phyloP scores from a whole-genome alignment of 2,329 filamentous ascomycete species.

The Colletotrichum acutatum region DNA sequence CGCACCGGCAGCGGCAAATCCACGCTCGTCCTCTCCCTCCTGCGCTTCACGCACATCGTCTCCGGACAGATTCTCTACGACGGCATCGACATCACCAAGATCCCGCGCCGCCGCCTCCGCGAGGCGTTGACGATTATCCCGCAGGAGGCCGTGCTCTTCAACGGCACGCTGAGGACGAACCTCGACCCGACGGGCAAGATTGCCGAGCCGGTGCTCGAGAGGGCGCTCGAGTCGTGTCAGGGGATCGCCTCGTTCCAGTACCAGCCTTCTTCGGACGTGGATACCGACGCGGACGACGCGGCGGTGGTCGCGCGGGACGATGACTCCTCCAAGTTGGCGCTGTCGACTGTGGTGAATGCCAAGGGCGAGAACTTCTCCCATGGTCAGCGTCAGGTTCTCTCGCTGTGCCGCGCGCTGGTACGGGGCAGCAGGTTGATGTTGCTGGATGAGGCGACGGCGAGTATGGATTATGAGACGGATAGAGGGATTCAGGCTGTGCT shows the following conservation, averaged over 20 bases:
- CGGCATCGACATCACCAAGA: conserved; percentile 64
- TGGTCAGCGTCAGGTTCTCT: conserved; percentile 68
- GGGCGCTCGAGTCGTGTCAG: conserved; percentile 71
- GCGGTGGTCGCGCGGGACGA: conserved; percentile 3
- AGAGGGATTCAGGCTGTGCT: conserved; percentile 65
- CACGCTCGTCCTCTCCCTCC: conserved; percentile 68
- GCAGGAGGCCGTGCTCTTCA: conserved; percentile 68
- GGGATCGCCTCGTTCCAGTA: conserved; percentile 65
- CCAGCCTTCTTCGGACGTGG: conserved; percentile 47
- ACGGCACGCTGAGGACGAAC: conserved; percentile 64
- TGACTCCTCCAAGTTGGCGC: conserved; percentile 43
- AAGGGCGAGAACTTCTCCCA: conserved; percentile 67
- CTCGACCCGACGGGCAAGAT: conserved; percentile 73
- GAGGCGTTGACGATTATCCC: conserved; percentile 68
- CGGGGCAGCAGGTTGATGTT: conserved; percentile 66
- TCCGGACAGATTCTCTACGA: conserved; percentile 66
- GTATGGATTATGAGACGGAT: conserved; percentile 69
- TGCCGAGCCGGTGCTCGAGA: conserved; percentile 62
- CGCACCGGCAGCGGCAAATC: conserved; percentile 87
- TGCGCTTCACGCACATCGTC: conserved; percentile 64
- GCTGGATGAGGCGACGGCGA: conserved; percentile 69
- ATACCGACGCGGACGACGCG: conserved; percentile 39
- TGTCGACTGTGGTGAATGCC: conserved; percentile 60
- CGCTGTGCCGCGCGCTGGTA: conserved; percentile 66
- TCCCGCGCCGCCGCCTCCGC: conserved; percentile 61